These are phyloP conservation scores for Solanum chiquidenum DNA, from an alignment of 257 asterid species.

Conservation along the genomic window DNA sequence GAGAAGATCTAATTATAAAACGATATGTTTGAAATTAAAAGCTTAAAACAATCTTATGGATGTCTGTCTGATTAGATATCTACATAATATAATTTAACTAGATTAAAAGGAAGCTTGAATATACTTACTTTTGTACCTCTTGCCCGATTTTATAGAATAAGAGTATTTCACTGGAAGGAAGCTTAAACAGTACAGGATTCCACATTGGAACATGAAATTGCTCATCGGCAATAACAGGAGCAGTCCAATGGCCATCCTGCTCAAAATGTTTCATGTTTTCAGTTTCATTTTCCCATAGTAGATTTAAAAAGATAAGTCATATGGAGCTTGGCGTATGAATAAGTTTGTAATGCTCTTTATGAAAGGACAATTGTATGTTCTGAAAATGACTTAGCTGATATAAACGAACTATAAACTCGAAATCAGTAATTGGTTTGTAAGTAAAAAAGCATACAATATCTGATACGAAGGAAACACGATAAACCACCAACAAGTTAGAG, in stretches of 20 bases:
- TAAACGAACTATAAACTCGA: background rate
- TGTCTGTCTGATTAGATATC: background rate
- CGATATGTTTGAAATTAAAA: background rate
- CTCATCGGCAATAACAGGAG: conserved; percentile 78
- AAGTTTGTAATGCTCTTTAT: background rate
- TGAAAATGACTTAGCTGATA: background rate
- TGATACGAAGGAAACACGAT: background rate
- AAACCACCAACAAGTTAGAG: background rate
- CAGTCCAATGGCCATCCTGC: conserved; percentile 71
- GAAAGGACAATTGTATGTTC: background rate
- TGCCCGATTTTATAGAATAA: conserved; percentile 77
- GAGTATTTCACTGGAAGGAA: conserved; percentile 61
- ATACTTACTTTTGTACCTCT: conserved; percentile 80
- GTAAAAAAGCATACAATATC: background rate
- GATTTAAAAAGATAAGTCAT: background rate
- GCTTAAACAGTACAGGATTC: conserved; percentile 80
- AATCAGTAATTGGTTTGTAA: background rate
- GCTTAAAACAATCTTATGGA: background rate
- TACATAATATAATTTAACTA: background rate
- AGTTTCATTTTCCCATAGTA: background rate
- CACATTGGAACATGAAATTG: conserved; percentile 74
- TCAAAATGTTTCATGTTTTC: background rate
- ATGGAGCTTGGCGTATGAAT: background rate
- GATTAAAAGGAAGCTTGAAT: background rate
- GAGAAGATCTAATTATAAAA: background rate